These are phyloP conservation scores for Zalaria obscura DNA, from an alignment of 2,329 filamentous ascomycete species.

Conservation along the genomic window DNA sequence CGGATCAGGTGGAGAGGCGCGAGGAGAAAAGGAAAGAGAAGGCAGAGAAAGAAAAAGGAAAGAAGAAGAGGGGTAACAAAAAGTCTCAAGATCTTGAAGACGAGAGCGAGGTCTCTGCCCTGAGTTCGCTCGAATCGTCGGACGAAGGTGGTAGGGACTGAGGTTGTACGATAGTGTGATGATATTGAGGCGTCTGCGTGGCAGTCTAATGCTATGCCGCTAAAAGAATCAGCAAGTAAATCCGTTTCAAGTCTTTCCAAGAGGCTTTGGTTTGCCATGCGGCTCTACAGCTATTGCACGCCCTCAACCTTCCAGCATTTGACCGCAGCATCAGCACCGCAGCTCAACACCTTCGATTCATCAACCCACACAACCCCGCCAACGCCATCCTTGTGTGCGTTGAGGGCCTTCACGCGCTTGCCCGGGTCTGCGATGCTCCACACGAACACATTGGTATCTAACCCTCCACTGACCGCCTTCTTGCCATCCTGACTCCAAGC, in stretches of 20 bases:
- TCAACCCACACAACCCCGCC: constrained; percentile 73
- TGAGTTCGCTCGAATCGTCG: too few relatives aligned
- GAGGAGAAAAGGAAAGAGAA: constrained; percentile 40
- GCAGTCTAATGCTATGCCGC: too few relatives aligned
- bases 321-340: constrained; percentile 75
- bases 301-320: constrained; percentile 70
- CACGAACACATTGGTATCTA: constrained; percentile 86
- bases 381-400: constrained; percentile 93
- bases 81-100: constrained; percentile 15
- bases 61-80: constrained; percentile 21
- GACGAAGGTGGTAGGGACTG: too few relatives aligned
- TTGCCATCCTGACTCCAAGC: constrained; percentile 68
- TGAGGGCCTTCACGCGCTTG: constrained; percentile 66
- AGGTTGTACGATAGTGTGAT: too few relatives aligned
- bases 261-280: too few relatives aligned
- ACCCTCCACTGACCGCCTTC: constrained; percentile 66
- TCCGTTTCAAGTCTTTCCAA: too few relatives aligned
- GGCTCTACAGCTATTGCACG: constrained; percentile 16
- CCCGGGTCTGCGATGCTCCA: constrained; percentile 81
- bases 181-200: too few relatives aligned
- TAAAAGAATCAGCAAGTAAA: too few relatives aligned
- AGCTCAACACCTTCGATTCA: constrained; percentile 55
- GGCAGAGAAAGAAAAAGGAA: constrained; percentile 26
- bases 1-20: constrained; percentile 69
- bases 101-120: not conserved